phyloP scores from a whole-genome alignment of 345 rosid species.

The Trapa bicornis region DNA sequence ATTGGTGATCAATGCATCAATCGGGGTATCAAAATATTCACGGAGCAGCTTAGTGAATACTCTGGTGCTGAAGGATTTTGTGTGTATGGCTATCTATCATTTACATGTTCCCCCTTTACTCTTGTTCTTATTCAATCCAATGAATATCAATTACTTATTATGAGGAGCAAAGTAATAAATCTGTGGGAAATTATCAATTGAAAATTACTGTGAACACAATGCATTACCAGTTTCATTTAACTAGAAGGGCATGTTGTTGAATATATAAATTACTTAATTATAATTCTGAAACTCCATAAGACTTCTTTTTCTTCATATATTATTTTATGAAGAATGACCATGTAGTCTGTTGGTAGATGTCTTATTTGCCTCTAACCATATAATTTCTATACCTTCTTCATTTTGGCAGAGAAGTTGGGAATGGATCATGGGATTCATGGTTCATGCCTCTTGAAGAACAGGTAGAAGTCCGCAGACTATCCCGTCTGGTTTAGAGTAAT shows the following conservation, averaged over 20 bases:
- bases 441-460: conserved; percentile 71
- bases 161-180: neutral
- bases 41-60: conserved; percentile 35
- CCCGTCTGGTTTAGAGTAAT: conserved; percentile 2
- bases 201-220: neutral
- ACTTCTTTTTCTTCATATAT: neutral
- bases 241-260: neutral
- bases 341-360: neutral
- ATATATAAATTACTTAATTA: neutral
- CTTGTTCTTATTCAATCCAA: neutral
- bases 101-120: neutral
- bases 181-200: neutral
- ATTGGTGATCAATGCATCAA: conserved; percentile 65
- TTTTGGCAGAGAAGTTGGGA: conserved; percentile 67
- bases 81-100: conserved; percentile 34
- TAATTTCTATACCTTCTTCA: conserved; percentile 8
- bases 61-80: conserved; percentile 78
- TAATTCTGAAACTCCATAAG: neutral
- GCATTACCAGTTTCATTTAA: neutral
- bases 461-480: conserved; percentile 17
- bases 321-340: neutral
- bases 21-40: conserved; percentile 47
- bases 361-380: neutral
- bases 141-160: neutral
- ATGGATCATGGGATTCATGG: conserved; percentile 82